A percentile compares a stretch with the other conserved stretches of the same genome.
These are phyloP conservation scores for Pseudogymnoascus sp. DNA, from an alignment of 2,329 filamentous ascomycete genomes.

Conservation along the genomic window DNA sequence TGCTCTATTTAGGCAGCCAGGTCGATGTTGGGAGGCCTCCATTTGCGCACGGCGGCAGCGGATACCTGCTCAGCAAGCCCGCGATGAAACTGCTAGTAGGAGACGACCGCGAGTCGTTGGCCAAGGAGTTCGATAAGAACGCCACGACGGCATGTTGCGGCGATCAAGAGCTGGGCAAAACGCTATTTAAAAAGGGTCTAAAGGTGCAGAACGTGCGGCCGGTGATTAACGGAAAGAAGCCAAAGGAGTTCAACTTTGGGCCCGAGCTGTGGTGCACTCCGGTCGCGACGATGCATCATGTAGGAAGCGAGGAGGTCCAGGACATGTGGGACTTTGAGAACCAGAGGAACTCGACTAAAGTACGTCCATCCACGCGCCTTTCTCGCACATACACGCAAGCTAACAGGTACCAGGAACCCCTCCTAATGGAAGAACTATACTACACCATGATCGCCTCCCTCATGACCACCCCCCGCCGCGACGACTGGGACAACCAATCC, in stretches of 20 bases:
- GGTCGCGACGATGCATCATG: slow-evolving; percentile 47
- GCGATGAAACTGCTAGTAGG: slow-evolving; percentile 41
- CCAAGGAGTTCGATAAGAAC: slow-evolving; percentile 33
- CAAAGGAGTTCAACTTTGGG: slow-evolving; percentile 38
- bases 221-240: slow-evolving; percentile 47
- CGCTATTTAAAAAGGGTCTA: slow-evolving; percentile 39
- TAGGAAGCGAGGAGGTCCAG: slow-evolving; percentile 44
- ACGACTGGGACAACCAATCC: slow-evolving; percentile 46
- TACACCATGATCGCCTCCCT: slow-evolving; percentile 39
- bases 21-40: slow-evolving; percentile 33
- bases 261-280: slow-evolving; percentile 45
- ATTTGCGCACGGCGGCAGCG: slow-evolving; percentile 50
- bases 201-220: slow-evolving; percentile 39
- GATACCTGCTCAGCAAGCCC: slow-evolving; percentile 43
- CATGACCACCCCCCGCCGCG: slow-evolving; percentile 31
- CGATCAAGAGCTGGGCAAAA: slow-evolving; percentile 40
- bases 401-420: slow-evolving; percentile 28
- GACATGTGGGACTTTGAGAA: slow-evolving; percentile 46
- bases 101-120: slow-evolving; percentile 26
- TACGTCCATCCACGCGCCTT: background rate
- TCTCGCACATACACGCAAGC: background rate
- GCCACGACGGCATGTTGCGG: slow-evolving; percentile 41
- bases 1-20: slow-evolving; percentile 43
- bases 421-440: slow-evolving; percentile 43
- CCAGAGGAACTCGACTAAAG: slow-evolving; percentile 16